A percentile compares a stretch with the other conserved stretches of the same genome.
phyloP scores from a whole-genome alignment of 352 stramenopile species.

The Phytopythium kandeliae region DNA sequence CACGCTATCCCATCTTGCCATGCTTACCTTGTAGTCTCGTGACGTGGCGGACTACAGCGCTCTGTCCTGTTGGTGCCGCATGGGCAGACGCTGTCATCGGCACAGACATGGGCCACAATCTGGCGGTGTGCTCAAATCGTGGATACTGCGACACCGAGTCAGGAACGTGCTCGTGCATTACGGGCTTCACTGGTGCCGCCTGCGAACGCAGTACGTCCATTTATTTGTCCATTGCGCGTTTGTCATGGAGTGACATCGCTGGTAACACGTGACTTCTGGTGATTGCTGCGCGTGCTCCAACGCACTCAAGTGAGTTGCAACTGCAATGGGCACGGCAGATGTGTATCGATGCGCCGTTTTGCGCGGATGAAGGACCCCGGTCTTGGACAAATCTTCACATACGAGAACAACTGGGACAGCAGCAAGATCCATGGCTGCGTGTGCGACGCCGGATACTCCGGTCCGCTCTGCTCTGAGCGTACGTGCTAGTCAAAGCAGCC shows the following conservation, averaged over 20 bases:
- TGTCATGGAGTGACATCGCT: background rate
- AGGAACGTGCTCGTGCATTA: conserved; percentile 55
- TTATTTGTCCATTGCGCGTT: background rate
- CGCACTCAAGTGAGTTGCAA: conserved; percentile 44
- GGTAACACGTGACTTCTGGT: background rate
- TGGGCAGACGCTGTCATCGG: conserved; percentile 68
- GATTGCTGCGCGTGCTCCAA: background rate
- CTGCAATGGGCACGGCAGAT: conserved; percentile 79
- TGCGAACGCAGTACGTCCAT: conserved; percentile 61
- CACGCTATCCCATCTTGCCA: background rate
- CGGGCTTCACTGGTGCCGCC: conserved; percentile 70
- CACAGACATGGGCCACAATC: conserved; percentile 71
- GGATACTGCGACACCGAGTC: conserved; percentile 52
- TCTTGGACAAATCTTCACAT: conserved; percentile 35
- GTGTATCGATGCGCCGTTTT: conserved; percentile 62
- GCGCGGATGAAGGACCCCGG: conserved; percentile 59
- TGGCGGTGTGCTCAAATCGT: conserved; percentile 86
- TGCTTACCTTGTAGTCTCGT: background rate
- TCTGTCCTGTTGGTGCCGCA: conserved; percentile 53
- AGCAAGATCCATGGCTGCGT: conserved; percentile 82
- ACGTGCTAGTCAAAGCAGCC: conserved; percentile 6
- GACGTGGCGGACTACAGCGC: conserved; percentile 14
- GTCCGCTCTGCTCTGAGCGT: conserved; percentile 66
- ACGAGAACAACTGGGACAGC: conserved; percentile 78
- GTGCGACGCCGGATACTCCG: conserved; percentile 76